Percentiles rank a stretch among this genome's conserved stretches.
Evolutionary conservation across 2,329 filamentous ascomycete genomes (phyloP).

Genomic region (Hyphodiscus sp.): DNA sequence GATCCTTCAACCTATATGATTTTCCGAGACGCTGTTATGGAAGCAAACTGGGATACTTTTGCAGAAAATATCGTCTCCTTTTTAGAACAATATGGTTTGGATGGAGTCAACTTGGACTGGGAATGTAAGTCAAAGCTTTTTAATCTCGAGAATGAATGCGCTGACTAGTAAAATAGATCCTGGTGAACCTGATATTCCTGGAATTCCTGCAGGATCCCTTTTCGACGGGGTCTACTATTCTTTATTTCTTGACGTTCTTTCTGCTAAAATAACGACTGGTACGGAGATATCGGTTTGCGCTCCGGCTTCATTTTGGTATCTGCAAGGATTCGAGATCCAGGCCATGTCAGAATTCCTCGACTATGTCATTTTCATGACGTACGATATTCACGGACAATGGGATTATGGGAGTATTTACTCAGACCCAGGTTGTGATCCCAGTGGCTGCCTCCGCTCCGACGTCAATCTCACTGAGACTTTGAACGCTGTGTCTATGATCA

Average conservation of each 20-base stretch:
- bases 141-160: not conserved
- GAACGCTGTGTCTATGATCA: slow-evolving; percentile 33
- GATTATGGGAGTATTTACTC: slow-evolving; percentile 30
- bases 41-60: slow-evolving; percentile 31
- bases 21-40: slow-evolving; percentile 31
- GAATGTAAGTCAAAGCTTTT: slow-evolving; percentile 30
- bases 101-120: slow-evolving; percentile 31
- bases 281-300: slow-evolving; percentile 21
- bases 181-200: slow-evolving; percentile 31
- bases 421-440: slow-evolving; percentile 25
- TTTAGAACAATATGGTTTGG: slow-evolving; percentile 29
- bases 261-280: not conserved
- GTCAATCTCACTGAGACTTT: slow-evolving; percentile 34
- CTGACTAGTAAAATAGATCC: not conserved
- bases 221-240: slow-evolving; percentile 32
- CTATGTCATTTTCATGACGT: slow-evolving; percentile 24
- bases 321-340: slow-evolving; percentile 21
- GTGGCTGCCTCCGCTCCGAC: slow-evolving; percentile 31
- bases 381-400: slow-evolving; percentile 36
- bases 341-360: slow-evolving; percentile 13
- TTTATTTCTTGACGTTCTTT: slow-evolving; percentile 23
- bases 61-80: slow-evolving; percentile 30
- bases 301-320: slow-evolving; percentile 30
- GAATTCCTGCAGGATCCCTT: slow-evolving; percentile 25
- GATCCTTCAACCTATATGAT: slow-evolving; percentile 32